phyloP scores from a whole-genome alignment of 2,329 filamentous ascomycete species.

The Metarhizium sp. region DNA sequence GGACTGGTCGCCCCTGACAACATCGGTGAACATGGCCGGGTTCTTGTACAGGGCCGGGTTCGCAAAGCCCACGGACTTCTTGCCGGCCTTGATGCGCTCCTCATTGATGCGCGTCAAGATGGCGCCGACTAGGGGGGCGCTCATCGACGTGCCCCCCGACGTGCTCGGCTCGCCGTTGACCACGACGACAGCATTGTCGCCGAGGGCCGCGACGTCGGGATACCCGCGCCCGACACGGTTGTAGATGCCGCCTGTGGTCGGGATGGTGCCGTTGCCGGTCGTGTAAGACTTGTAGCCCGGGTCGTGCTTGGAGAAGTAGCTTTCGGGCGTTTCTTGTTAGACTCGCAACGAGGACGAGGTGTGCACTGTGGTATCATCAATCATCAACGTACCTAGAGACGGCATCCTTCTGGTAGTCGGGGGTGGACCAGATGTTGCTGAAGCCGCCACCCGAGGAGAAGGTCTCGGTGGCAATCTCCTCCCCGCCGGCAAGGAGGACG shows the following conservation, averaged over 20 bases:
- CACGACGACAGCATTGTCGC: constrained; percentile 35
- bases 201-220: constrained; percentile 31
- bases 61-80: constrained; percentile 27
- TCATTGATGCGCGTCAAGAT: constrained; percentile 13
- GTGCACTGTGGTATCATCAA: too few species aligned
- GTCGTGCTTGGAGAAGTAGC: too few species aligned
- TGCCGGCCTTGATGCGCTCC: constrained; percentile 17
- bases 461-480: constrained; percentile 15
- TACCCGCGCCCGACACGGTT: constrained; percentile 32
- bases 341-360: too few species aligned
- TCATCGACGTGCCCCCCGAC: constrained; percentile 9
- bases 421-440: constrained; percentile 36
- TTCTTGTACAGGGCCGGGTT: constrained; percentile 13
- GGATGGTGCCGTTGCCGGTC: too few species aligned
- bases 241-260: constrained; percentile 17
- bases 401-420: constrained; percentile 33
- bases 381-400: background rate
- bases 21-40: constrained; percentile 11
- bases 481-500: constrained; percentile 15
- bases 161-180: constrained; percentile 15
- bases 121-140: constrained; percentile 11
- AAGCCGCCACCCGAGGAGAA: constrained; percentile 40
- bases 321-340: too few species aligned
- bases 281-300: too few species aligned
- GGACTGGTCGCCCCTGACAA: constrained; percentile 10